phyloP scores from a whole-genome alignment of 2,329 filamentous ascomycete species.

The Erysiphe pulchra region DNA sequence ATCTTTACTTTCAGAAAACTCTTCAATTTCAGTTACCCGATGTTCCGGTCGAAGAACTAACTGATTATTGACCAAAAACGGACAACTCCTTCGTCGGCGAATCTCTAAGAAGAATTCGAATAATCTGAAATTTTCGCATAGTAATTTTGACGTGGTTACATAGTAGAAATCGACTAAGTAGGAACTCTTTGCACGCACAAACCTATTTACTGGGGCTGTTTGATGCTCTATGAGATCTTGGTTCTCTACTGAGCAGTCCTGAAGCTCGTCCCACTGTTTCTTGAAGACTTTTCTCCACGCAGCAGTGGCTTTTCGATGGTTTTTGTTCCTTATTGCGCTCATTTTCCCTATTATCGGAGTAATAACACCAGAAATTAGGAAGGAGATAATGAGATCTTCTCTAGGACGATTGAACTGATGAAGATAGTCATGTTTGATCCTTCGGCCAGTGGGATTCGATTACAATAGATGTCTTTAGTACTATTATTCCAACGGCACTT shows the following conservation, averaged over 20 bases:
- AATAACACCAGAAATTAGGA: neutral
- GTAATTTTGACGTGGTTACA: neutral
- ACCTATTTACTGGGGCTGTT: neutral
- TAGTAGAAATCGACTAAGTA: neutral
- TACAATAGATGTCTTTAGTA: neutral
- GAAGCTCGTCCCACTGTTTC: neutral
- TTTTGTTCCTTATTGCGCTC: neutral
- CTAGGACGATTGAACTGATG: neutral
- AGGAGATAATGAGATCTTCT: too few species aligned
- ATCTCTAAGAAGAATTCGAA: neutral
- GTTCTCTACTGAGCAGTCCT: neutral
- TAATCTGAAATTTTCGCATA: neutral
- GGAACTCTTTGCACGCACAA: neutral
- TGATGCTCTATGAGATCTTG: neutral
- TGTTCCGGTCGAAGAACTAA: neutral
- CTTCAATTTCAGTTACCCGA: neutral
- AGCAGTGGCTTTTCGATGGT: neutral
- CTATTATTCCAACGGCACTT: neutral
- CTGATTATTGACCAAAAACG: neutral
- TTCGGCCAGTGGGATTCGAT: neutral
- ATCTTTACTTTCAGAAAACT: neutral
- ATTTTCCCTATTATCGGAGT: neutral
- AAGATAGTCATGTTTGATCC: neutral
- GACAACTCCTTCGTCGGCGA: neutral
- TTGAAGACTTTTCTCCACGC: neutral